Evolutionary conservation across 164 flowering plant species (phyloP).

Genomic region (Vitis rotundifolia): DNA sequence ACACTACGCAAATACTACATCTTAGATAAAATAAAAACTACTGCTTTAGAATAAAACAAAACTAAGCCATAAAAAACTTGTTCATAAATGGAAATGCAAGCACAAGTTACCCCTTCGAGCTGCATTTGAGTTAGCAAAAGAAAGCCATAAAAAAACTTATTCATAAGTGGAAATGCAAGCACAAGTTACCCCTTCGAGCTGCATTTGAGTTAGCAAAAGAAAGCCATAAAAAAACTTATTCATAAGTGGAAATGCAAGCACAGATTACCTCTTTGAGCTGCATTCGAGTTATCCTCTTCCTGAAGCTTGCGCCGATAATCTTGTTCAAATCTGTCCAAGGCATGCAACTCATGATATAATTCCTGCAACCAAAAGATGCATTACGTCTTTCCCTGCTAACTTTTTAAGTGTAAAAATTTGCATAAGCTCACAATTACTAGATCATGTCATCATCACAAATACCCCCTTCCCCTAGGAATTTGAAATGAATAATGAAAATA

Average conservation of each 20-base stretch:
- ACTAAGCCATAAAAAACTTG: background rate
- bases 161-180: background rate
- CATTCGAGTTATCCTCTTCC: slow-evolving; percentile 73
- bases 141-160: background rate
- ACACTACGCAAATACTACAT: background rate
- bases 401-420: background rate
- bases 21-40: background rate
- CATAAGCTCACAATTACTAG: background rate
- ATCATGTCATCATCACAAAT: slow-evolving; percentile 1
- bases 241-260: background rate
- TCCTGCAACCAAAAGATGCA: slow-evolving; percentile 54
- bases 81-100: background rate
- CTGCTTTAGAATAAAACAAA: background rate
- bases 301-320: slow-evolving; percentile 80
- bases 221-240: background rate
- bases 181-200: slow-evolving; percentile 20
- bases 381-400: background rate
- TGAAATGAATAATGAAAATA: too few species aligned
- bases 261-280: slow-evolving; percentile 62
- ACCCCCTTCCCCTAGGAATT: too few species aligned
- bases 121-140: background rate
- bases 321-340: slow-evolving; percentile 89
- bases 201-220: background rate
- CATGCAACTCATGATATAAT: slow-evolving; percentile 86
- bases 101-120: background rate